These are phyloP conservation scores for Grifola frondosa DNA, from an alignment of 1,284 basidiomycete species.

Conservation along the genomic window DNA sequence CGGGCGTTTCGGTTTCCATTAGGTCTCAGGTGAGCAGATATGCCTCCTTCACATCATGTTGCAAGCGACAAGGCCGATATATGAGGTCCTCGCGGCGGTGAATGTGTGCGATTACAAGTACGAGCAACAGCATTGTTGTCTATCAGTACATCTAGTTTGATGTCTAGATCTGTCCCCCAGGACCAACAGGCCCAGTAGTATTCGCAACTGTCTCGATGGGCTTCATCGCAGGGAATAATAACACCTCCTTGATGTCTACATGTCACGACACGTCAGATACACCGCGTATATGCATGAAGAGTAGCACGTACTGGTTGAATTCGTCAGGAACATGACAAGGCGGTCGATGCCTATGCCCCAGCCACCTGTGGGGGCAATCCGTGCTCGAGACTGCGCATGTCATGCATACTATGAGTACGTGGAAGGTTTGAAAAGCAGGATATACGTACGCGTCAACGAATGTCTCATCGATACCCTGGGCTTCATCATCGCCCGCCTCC, in stretches of 20 bases:
- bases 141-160: slow-evolving; percentile 14
- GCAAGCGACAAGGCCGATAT: too few species aligned
- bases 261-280: slow-evolving; percentile 25
- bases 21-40: too few species aligned
- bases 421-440: neutral
- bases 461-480: slow-evolving; percentile 94
- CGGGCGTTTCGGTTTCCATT: too few species aligned
- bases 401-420: slow-evolving; percentile 7
- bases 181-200: slow-evolving; percentile 27
- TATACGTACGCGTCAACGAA: slow-evolving; percentile 84
- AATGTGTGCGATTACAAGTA: too few species aligned
- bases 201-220: slow-evolving; percentile 54
- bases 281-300: slow-evolving; percentile 19
- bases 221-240: slow-evolving; percentile 91
- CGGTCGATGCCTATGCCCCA: slow-evolving; percentile 96
- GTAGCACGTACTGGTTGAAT: slow-evolving; percentile 74
- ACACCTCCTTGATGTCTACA: slow-evolving; percentile 86
- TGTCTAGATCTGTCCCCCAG: slow-evolving; percentile 33
- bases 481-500: slow-evolving; percentile 96
- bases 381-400: slow-evolving; percentile 77
- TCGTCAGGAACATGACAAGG: slow-evolving; percentile 94
- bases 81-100: slow-evolving; percentile 1
- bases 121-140: too few species aligned
- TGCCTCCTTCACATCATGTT: too few species aligned
- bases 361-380: slow-evolving; percentile 97